Evolutionary conservation across 2,329 filamentous ascomycete species (phyloP).

Genomic region (Nigrospora sphaerica): DNA sequence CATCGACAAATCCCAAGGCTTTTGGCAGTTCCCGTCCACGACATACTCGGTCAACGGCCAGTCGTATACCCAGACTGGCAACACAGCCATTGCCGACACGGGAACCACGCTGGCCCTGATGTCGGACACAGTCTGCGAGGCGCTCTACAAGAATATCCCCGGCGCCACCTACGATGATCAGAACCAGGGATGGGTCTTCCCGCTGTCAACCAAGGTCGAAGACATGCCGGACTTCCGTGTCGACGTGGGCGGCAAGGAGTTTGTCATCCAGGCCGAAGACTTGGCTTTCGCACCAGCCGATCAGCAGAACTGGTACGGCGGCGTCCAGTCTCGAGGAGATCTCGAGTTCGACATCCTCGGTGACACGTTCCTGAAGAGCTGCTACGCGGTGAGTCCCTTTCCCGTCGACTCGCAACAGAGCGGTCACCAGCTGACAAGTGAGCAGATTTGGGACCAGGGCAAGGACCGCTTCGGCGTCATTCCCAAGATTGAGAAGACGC

Average conservation of each 20-base stretch:
- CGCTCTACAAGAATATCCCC: slow-evolving; percentile 57
- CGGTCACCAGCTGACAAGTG: background rate
- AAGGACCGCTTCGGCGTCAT: slow-evolving; percentile 53
- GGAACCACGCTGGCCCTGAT: slow-evolving; percentile 63
- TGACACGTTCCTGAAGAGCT: slow-evolving; percentile 55
- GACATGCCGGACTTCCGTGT: slow-evolving; percentile 55
- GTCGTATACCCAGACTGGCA: slow-evolving; percentile 39
- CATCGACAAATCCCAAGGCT: slow-evolving; percentile 57
- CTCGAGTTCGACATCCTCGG: slow-evolving; percentile 57
- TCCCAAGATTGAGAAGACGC: slow-evolving; percentile 39
- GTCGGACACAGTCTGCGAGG: slow-evolving; percentile 51
- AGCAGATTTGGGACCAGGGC: slow-evolving; percentile 55
- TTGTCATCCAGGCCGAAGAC: slow-evolving; percentile 56
- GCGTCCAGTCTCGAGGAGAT: slow-evolving; percentile 55
- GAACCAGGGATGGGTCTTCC: slow-evolving; percentile 60
- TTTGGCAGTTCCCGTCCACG: slow-evolving; percentile 59
- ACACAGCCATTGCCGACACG: slow-evolving; percentile 65
- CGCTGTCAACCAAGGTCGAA: slow-evolving; percentile 39
- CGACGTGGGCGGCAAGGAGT: slow-evolving; percentile 53
- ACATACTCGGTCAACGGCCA: slow-evolving; percentile 51
- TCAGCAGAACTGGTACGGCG: slow-evolving; percentile 44
- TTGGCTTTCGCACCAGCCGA: slow-evolving; percentile 50
- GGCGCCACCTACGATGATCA: slow-evolving; percentile 47
- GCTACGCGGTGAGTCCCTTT: slow-evolving; percentile 48
- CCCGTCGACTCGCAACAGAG: background rate